Evolutionary conservation across 148 eudicot species (phyloP).

Genomic region (Chenopodium quinoa): DNA sequence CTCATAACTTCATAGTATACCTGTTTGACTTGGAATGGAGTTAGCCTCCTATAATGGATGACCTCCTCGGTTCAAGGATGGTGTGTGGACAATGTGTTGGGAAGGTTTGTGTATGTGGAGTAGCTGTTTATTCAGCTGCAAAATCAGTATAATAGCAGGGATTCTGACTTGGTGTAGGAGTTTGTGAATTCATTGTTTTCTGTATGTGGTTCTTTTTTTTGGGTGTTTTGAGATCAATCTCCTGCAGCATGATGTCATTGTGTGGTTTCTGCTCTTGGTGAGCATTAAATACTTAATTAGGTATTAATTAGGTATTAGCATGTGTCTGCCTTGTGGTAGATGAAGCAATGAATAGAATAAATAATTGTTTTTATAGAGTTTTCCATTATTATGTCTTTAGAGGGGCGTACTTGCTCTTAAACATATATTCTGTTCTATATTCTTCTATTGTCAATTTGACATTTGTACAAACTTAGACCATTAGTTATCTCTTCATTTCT

Average conservation of each 20-base stretch:
- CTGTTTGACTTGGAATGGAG: not conserved
- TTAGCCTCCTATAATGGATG: not conserved
- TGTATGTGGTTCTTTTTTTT: not conserved
- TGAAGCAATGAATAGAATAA: not conserved
- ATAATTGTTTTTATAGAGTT: not conserved
- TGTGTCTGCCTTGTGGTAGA: not conserved
- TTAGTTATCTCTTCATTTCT: not conserved
- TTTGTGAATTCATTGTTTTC: not conserved
- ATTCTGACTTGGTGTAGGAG: not conserved
- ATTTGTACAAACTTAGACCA: not conserved
- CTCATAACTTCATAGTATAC: not conserved
- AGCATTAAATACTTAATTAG: no score
- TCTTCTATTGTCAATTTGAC: not conserved
- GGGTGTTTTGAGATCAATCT: no score
- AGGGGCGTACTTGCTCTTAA: not conserved
- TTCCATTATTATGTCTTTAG: no score
- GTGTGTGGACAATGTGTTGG: not conserved
- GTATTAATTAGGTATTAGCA: no score
- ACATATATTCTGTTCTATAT: not conserved
- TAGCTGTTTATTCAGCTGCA: not conserved
- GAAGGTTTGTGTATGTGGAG: not conserved
- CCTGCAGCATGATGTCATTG: not conserved
- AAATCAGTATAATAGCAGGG: no score
- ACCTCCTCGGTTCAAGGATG: not conserved
- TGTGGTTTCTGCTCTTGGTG: not conserved